Evolutionary conservation across 1,284 basidiomycete species (phyloP), one percentile per base, ranked within the genome.

Genomic region (Leccinum huronense): DNA sequence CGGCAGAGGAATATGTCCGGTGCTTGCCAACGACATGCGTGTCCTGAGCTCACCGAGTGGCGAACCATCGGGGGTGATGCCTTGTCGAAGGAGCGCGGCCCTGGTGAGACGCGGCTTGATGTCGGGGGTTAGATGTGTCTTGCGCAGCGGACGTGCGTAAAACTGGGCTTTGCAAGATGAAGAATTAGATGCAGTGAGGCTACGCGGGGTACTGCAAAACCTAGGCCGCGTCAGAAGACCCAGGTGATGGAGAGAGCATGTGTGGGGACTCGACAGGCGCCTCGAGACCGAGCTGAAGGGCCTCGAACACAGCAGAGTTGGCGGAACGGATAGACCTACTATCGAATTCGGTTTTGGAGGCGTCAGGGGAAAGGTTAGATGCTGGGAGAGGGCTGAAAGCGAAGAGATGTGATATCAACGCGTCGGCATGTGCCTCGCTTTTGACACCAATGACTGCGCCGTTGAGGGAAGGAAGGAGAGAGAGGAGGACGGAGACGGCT

Each of bases 31-130:
- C 10, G 75, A 75, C 73, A 77, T 76, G 42, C 74, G 71, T 0
- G 73, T 69, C 59, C 61, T 74, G 51, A n/a, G 30, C 30, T 70
- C 65, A 1, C 19, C 0, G 23, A 68, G 69, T 9, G 81, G 67
- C 1, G 76, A 64, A 31, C 73, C 72, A 45, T 79, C 76, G 3
- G 76, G 64, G 1, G 75, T 71, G 38, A 82, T 67, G 7, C 89
- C 89, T 1, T 84, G 84, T 45, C 93, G 86, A 5, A 95, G 82
- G 4, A 89, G 86, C 0, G 94, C 91, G 0, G 91, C 87, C 62
- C 86, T 86, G 8, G 90, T 89, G 64, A 86, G 87, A 45, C 93
- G 87, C 0, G 94, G 94, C 30, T 86, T 81, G 65, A 93, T 92
- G 67, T 87, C 83, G 0, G 93, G 91, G 16, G 79, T 74, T 3